Percentiles rank a stretch among this genome's conserved stretches.
Evolutionary conservation across 2,329 filamentous ascomycete genomes (phyloP).

Genomic region (Fusarium heterosporum): DNA sequence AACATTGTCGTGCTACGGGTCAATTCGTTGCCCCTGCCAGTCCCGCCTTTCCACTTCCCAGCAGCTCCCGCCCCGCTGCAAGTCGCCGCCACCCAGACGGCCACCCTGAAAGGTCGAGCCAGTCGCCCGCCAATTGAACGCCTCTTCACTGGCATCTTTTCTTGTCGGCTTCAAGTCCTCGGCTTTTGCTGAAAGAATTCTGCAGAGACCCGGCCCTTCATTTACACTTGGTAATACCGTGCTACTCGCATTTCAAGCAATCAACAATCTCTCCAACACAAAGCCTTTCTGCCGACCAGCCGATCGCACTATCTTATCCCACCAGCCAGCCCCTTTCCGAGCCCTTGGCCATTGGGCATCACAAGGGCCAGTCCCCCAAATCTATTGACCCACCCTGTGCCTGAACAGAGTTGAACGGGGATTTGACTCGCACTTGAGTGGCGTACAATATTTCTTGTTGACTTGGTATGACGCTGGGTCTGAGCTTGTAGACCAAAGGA

Average conservation of each 20-base stretch:
- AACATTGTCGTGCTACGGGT: constrained; percentile 30
- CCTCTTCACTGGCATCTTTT: constrained; percentile 28
- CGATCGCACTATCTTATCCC: constrained; percentile 39
- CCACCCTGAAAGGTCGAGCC: constrained; percentile 37
- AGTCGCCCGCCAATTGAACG: constrained; percentile 40
- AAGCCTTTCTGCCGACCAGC: constrained; percentile 34
- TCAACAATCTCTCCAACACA: constrained; percentile 3
- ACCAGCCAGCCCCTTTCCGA: constrained; percentile 44
- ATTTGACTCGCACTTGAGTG: constrained; percentile 40
- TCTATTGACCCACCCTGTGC: constrained; percentile 42
- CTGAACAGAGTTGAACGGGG: constrained; percentile 39
- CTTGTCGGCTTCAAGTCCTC: constrained; percentile 23
- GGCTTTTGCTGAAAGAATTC: constrained; percentile 16
- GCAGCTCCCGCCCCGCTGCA: constrained; percentile 44
- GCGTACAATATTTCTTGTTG: constrained; percentile 41
- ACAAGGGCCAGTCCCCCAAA: constrained; percentile 34
- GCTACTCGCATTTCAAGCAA: constrained; percentile 11
- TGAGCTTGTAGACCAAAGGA: constrained; percentile 46
- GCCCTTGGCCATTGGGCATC: constrained; percentile 38
- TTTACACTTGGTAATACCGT: constrained; percentile 30
- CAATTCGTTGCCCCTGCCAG: constrained; percentile 37
- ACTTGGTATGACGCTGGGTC: constrained; percentile 50
- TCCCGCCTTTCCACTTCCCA: constrained; percentile 34
- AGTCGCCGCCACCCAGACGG: constrained; percentile 31
- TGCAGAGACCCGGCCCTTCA: constrained; percentile 27